phyloP scores from a whole-genome alignment of 2,329 filamentous ascomycete species.

The Calonectria pteridis region DNA sequence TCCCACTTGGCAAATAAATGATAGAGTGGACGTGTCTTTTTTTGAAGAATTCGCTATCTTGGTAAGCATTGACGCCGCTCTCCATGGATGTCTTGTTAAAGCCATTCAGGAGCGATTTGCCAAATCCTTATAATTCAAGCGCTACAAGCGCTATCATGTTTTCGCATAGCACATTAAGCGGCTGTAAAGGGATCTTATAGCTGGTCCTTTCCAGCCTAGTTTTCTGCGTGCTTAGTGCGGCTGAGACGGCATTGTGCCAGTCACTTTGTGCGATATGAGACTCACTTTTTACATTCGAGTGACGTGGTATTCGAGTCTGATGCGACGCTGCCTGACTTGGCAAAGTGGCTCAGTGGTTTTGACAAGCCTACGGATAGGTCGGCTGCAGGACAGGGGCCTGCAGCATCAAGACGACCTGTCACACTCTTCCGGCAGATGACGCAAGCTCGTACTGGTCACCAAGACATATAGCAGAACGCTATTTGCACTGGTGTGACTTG shows the following conservation, averaged over 20 bases:
- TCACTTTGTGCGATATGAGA: background rate
- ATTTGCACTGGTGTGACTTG: background rate
- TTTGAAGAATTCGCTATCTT: background rate
- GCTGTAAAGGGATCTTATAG: background rate
- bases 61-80: background rate
- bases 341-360: background rate
- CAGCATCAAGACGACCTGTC: background rate
- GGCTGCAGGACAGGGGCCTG: background rate
- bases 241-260: background rate
- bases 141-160: background rate
- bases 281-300: background rate
- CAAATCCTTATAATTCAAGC: background rate
- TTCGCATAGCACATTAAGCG: background rate
- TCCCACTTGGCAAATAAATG: background rate
- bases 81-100: too few relatives aligned
- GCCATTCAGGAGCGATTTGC: background rate
- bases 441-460: background rate
- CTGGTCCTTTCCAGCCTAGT: background rate
- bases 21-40: background rate
- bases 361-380: background rate
- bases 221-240: background rate
- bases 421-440: background rate
- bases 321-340: background rate
- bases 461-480: background rate
- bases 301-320: background rate